A percentile compares a stretch with the other conserved stretches of the same genome.
Evolutionary conservation across 2,329 filamentous ascomycete genomes (phyloP).

Genomic region (Trichoderma brevicompactum): DNA sequence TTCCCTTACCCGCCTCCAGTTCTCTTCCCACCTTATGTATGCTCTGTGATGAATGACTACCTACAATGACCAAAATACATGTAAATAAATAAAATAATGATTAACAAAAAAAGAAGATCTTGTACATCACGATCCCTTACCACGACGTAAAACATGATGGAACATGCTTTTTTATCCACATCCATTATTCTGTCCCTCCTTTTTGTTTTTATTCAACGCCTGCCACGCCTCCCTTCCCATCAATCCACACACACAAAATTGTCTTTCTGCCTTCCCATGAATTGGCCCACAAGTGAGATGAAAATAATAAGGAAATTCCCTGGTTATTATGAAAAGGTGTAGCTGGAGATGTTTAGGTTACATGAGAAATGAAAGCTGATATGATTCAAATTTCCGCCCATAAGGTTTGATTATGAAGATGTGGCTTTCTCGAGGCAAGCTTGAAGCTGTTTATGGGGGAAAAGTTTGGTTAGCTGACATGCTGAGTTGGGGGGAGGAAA

Average conservation of each 20-base stretch:
- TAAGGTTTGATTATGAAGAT: conserved; percentile 21
- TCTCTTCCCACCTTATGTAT: conserved; percentile 18
- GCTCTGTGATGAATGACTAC: not conserved
- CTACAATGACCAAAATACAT: conserved; percentile 23
- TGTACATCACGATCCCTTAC: conserved; percentile 11
- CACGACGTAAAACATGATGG: not conserved
- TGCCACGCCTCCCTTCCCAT: not conserved
- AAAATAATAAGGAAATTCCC: conserved; percentile 1
- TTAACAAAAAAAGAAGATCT: conserved; percentile 5
- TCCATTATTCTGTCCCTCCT: conserved; percentile 9
- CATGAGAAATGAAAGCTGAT: not conserved
- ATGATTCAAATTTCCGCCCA: not conserved
- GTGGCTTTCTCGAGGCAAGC: conserved; percentile 37
- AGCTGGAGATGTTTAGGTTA: conserved; percentile 9
- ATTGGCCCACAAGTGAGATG: not conserved
- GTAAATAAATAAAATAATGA: not conserved
- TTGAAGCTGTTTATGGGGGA: conserved; percentile 32
- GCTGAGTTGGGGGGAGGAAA: no score
- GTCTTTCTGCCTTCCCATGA: not conserved
- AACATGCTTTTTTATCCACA: conserved; percentile 2
- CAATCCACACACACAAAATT: not conserved
- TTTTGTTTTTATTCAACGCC: conserved; percentile 5
- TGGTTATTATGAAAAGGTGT: conserved; percentile 20
- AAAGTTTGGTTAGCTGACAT: not conserved
- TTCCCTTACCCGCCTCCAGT: conserved; percentile 14